Conservation (phyloP, 2,329 filamentous ascomycete species). For the Epichloe scottii region DNA sequence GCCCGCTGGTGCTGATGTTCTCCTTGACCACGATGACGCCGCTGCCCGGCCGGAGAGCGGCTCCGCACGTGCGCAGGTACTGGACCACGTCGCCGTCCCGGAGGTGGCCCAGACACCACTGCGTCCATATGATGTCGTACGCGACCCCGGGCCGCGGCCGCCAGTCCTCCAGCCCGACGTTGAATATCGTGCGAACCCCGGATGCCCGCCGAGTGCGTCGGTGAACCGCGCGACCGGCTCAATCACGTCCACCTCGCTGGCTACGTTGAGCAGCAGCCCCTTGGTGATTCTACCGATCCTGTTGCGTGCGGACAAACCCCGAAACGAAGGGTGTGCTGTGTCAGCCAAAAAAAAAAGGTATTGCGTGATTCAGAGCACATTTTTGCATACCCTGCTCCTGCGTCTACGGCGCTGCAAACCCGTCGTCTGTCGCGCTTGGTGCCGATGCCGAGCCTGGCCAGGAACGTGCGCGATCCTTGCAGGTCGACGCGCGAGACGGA, state of each 20-base stretch:
- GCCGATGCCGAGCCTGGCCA: constrained; percentile 48
- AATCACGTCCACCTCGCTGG: constrained; percentile 65
- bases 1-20: constrained; percentile 47
- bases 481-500: constrained; percentile 51
- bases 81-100: constrained; percentile 58
- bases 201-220: constrained; percentile 40
- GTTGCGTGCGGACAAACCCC: not conserved
- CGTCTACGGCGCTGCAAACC: constrained; percentile 22
- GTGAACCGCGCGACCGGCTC: constrained; percentile 82
- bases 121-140: constrained; percentile 80
- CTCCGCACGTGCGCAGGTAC: constrained; percentile 51
- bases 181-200: constrained; percentile 53
- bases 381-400: constrained; percentile 28
- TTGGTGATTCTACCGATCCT: constrained; percentile 76
- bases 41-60: constrained; percentile 18
- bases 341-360: no score
- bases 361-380: no score
- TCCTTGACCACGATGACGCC: constrained; percentile 40
- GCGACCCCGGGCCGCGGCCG: constrained; percentile 25
- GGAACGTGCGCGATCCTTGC: constrained; percentile 55
- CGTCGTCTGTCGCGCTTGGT: constrained; percentile 20
- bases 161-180: constrained; percentile 66
- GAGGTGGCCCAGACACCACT: constrained; percentile 82
- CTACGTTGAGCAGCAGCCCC: constrained; percentile 59
- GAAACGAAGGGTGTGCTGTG: not conserved